phyloP scores from a whole-genome alignment of 257 asterid genomes.

The Fraxinus pennsylvanica region DNA sequence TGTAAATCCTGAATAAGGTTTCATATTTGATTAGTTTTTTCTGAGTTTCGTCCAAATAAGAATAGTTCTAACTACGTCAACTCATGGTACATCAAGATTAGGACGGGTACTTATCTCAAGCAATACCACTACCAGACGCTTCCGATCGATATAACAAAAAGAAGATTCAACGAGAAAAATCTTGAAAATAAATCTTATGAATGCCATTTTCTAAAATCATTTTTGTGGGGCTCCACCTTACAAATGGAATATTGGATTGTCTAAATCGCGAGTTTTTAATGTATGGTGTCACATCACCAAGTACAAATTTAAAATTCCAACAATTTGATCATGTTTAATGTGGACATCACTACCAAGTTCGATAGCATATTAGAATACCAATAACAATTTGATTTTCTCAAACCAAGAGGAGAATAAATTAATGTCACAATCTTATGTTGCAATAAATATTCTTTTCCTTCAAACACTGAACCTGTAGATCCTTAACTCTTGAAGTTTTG shows the following conservation, averaged over 20 bases:
- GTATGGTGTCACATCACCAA: not conserved
- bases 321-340: not conserved
- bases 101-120: too few species aligned
- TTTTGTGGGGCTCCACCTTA: not conserved
- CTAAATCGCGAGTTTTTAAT: not conserved
- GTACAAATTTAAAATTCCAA: not conserved
- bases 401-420: not conserved
- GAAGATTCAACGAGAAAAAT: too few species aligned
- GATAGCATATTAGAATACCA: not conserved
- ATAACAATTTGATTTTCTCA: not conserved
- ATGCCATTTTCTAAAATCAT: not conserved
- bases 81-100: too few species aligned
- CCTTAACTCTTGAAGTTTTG: not conserved
- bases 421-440: not conserved
- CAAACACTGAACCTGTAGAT: slow-evolving; percentile 14
- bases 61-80: too few species aligned
- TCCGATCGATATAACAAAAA: not conserved
- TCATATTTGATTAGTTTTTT: too few species aligned
- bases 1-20: too few species aligned
- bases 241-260: not conserved
- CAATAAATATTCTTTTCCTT: slow-evolving; percentile 28
- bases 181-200: not conserved
- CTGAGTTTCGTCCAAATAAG: too few species aligned
- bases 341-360: not conserved
- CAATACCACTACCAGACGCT: not conserved